Base-by-base conservation (phyloP, 805 yeast genomes). In the Pichia thaimueangensis region DNA sequence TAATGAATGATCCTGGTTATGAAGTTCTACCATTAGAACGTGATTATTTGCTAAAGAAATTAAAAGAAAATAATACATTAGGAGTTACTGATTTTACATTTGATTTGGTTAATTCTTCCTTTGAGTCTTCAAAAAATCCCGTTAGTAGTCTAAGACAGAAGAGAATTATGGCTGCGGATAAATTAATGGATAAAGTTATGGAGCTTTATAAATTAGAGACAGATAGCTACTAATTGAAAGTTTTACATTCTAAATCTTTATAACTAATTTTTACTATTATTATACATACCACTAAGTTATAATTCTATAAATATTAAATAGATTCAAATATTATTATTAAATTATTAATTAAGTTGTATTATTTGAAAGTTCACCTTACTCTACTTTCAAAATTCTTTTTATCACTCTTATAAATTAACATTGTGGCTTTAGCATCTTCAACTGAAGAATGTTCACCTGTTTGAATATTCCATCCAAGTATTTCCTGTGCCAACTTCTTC, bases 401-500 rank as follows among this genome's bases (percentile, higher is more conserved):
- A 48, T 76, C 73, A 40, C 73, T 56, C 47, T 84, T 72, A 56
- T 78, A 88, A n/a, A 88, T 61, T 46, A 80, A 59, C 95, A 88
- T 89, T 0, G 96, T 80, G 1, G 89, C 89, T 54, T 76, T 76
- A 0, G 96, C 95, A 65, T 88, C 97, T 56, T 86, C 95, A 1
- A 88, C 86, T 0, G 96, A 86, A 4, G 93, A 82, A 64, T 89
- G 96, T 47, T 78, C 72, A 1, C 81, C 86, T 0, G 64, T 65
- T 60, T 88, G 96, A 45, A 88, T 85, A 9, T 76, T 79, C 2
- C 73, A 42, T 1, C 73, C 68, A 29, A 86, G 58, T 12, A 81
- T 65, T 51, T 75, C 79, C 45, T 70, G 66, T 1, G 83, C 63
- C 24, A 88, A 63, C 48, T 74, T 79, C 58, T 82, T 85, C 54